A percentile compares a stretch with the other conserved stretches of the same genome.
Evolutionary conservation across 306 rosid species (phyloP).

Genomic region (Hylodesmum podocarpum): DNA sequence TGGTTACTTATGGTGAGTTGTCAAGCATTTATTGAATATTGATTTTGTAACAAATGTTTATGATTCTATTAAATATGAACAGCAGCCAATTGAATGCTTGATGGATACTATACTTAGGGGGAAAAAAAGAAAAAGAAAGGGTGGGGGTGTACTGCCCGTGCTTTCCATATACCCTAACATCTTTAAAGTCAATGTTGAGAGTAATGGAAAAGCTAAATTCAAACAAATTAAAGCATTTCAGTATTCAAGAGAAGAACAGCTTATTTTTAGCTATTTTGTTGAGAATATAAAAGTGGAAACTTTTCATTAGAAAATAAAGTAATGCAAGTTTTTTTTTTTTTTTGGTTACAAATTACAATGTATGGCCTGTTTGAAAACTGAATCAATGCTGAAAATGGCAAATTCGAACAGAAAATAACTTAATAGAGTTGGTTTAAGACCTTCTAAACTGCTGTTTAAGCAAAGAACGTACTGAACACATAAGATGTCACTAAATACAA

Average conservation of each 20-base stretch:
- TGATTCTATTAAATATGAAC: neutral
- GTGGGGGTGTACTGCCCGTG: neutral
- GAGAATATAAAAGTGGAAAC: neutral
- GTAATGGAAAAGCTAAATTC: neutral
- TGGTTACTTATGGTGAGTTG: neutral
- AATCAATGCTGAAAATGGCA: constrained; percentile 9
- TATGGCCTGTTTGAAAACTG: neutral
- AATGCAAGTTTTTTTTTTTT: too few species aligned
- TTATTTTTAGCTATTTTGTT: neutral
- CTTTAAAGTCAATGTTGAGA: neutral
- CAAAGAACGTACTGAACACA: neutral
- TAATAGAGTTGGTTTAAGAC: neutral
- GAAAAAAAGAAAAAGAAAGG: neutral
- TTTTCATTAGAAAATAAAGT: neutral
- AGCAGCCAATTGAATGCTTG: constrained; percentile 22
- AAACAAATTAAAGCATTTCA: neutral
- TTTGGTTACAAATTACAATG: too few species aligned
- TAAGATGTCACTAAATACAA: neutral
- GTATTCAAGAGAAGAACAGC: neutral
- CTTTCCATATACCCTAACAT: neutral
- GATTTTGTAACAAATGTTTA: neutral
- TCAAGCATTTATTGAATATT: neutral
- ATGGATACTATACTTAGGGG: neutral
- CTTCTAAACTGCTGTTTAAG: constrained; percentile 6
- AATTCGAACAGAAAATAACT: neutral